phyloP scores from a whole-genome alignment of 305 asterid genomes.

The Fraxinus baroniana region DNA sequence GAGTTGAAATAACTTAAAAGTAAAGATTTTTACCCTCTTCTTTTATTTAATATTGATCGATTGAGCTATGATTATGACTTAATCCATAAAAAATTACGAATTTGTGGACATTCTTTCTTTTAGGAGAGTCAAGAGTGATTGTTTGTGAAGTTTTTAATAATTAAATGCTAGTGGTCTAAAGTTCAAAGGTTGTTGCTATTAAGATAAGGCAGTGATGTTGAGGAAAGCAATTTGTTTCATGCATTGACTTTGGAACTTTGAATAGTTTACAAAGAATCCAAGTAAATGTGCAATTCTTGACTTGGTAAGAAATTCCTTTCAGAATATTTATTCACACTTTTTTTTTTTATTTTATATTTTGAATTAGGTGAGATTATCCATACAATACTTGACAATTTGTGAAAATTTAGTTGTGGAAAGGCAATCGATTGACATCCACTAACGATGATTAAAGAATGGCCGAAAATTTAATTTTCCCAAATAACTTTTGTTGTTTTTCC shows the following conservation, averaged over 20 bases:
- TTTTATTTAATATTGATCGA: background rate
- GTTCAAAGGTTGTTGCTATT: background rate
- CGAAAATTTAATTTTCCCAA: background rate
- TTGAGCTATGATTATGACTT: background rate
- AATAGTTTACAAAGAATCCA: slow-evolving; percentile 22
- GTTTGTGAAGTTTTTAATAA: background rate
- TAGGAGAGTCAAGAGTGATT: background rate
- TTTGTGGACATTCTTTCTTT: background rate
- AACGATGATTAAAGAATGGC: background rate
- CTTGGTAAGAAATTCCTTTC: slow-evolving; percentile 27
- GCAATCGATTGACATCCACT: background rate
- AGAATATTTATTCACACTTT: slow-evolving; percentile 2
- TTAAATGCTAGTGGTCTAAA: background rate
- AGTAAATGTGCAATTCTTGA: slow-evolving; percentile 35
- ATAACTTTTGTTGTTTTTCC: too few species aligned
- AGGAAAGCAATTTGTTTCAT: slow-evolving; percentile 2
- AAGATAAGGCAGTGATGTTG: slow-evolving; percentile 21
- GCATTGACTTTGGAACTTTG: slow-evolving; percentile 45
- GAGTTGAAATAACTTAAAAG: background rate
- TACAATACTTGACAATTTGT: background rate
- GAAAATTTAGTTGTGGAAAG: background rate
- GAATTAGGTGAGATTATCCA: background rate
- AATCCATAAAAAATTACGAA: background rate
- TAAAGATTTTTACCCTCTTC: background rate
- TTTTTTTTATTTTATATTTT: background rate